Base-by-base conservation (phyloP, 2,329 filamentous ascomycete genomes). In the Penicillium sp. region DNA sequence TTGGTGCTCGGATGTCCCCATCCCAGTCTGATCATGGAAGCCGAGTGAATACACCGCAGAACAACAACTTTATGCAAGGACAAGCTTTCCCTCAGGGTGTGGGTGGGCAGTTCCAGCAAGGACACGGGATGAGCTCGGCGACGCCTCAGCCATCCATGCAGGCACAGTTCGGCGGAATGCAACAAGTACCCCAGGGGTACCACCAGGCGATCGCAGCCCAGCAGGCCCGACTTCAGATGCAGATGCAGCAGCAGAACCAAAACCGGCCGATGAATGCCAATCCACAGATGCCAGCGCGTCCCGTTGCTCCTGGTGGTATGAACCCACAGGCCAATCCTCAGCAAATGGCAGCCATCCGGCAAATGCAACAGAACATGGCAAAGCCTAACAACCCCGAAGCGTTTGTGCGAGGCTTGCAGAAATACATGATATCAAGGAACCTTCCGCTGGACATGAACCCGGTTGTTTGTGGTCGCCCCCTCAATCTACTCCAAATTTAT, bases 401-500 rank as follows among this genome's bases (percentile, higher is more conserved):
- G 26, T 89, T 90, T 54, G 76, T 95, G 68, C 86, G 88, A 60
- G 86, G 84, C 31, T 74, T 97, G 6, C 78, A 81, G 16, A 72
- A 77, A n/a, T 87, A 94, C 54, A 94, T 94, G 84, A 79, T 79
- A 49, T 77, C 81, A 39, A 83, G 86, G 49, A 81, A 84, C 26
- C 74, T 88, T 14, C 84, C 82, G 0, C 76, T 97, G 40, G 89
- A 95, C 38, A 73, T 79, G 1, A 85, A 83, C 51, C 90, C 90
- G 0, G 72, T 81, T 18, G 79, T 95, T 20, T 84, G 81, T 43
- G 86, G 89, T 43, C 82, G 87, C 9, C 79, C 79, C 0, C 75
- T 97, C 29, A 85, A 85, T 58, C 70, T 96, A 10, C 80, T 88
- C 61, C 79, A 84, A 50, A 74, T 97, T 3, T 97, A 94, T 66